Evolutionary conservation across 139 green algal species (phyloP).

Genomic region (Picochlorum sp.): DNA sequence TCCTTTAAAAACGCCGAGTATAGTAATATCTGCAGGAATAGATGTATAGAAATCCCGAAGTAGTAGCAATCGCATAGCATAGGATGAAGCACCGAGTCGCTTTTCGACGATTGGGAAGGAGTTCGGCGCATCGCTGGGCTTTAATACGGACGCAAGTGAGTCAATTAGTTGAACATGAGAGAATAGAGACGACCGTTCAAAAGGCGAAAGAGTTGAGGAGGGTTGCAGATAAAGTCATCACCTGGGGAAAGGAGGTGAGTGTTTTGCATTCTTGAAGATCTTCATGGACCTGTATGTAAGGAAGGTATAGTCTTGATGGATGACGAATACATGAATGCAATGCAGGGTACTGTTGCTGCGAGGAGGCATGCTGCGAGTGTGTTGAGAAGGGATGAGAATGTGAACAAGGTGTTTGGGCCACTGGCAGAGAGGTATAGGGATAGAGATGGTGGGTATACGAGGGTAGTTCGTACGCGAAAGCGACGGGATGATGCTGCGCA

Average conservation of each 20-base stretch:
- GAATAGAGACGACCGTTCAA: constrained; percentile 84
- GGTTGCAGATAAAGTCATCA: constrained; percentile 73
- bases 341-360: constrained; percentile 51
- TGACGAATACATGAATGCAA: too few relatives aligned
- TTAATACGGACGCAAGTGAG: constrained; percentile 83
- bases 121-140: constrained; percentile 40
- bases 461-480: constrained; percentile 59
- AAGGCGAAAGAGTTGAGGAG: constrained; percentile 76
- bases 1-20: too few relatives aligned
- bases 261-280: too few relatives aligned
- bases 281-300: too few relatives aligned
- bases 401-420: constrained; percentile 81
- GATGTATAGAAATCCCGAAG: too few relatives aligned
- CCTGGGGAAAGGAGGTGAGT: constrained; percentile 68
- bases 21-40: too few relatives aligned
- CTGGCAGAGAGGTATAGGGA: constrained; percentile 78
- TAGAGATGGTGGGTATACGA: constrained; percentile 80
- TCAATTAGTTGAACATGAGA: constrained; percentile 85
- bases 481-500: constrained; percentile 64
- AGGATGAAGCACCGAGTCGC: constrained; percentile 40
- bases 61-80: not conserved
- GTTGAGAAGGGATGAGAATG: constrained; percentile 55
- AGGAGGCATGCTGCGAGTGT: constrained; percentile 46
- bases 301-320: too few relatives aligned
- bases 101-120: constrained; percentile 36